Evolutionary conservation across 345 rosid species (phyloP), one percentile per base, ranked within the genome.

Genomic region (Bretschneidera sinensis): DNA sequence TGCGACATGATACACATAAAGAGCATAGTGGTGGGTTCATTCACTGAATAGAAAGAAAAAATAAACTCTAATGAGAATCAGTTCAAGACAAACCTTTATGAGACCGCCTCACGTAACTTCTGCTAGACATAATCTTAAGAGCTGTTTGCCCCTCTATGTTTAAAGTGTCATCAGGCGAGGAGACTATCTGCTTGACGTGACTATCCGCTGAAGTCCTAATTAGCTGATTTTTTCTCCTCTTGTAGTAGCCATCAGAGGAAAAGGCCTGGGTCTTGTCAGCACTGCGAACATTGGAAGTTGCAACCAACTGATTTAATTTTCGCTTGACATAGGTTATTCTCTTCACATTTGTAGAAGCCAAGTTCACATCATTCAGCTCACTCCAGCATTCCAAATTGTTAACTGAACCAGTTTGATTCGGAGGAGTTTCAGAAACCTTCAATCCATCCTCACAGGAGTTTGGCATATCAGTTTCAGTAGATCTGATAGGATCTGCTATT

Each of bases 231-330:
- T 78, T 83, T 54, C 83, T 78, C 74, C 85, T 85, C 80, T 90
- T 94, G 66, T 77, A 90, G 76, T 90, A 90, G 66, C 86, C 75
- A 76, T 86, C 90, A 22, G 89, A 74, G 24, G 74, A 31, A 39
- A 68, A 49, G 53, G 74, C 49, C 59, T 76, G 78, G 53, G 49
- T 78, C 68, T 57, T 76, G 62, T 71, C 60, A 47, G 74, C 71
- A 71, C 56, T 63, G 43, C 62, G 73, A 50, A 63, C 62, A 76
- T 74, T 79, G 64, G 85, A 78, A 67, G 94, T 71, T 28, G 96
- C 92, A 79, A 87, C 80, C 80, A 92, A 75, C 74, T 84, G 97
- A 83, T 92, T 85, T 67, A 85, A 84, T 78, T 84, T 86, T 62
- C 76, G 76, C 74, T 92, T 89, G 62, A 92, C 77, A 69, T 87